Base-by-base conservation (phyloP, 768 basidiomycete genomes). In the Xerocomellus amylosporus region DNA sequence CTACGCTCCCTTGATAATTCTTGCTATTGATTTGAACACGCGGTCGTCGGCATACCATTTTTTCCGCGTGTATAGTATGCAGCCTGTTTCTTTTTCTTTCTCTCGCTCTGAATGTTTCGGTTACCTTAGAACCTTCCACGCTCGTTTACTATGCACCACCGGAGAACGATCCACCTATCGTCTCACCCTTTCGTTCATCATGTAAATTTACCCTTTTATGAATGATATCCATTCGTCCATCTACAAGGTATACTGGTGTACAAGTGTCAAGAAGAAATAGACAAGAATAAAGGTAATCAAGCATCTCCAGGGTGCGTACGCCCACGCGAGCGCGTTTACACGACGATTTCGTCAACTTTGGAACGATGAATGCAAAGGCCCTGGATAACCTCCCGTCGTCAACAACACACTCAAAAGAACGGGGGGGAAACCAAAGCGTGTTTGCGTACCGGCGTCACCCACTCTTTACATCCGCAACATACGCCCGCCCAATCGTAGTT, bases 401-500 rank as follows among this genome's bases (percentile, higher is more conserved):
- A 56, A 8, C 58, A n/a, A 12, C 34, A 22, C 38, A 17, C 5
- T 15, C 12, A 24, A 12, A 7, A 3, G 2, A n/a, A n/a, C n/a
- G n/a, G n/a, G n/a, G n/a, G n/a, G n/a, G n/a, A n/a, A 19, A 37
- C 31, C 13, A 12, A 28, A 15, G 44, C 26, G 26, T 5, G 24
- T 15, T 2, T 5, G 8, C 60, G 24, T 46, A 94, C 93, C 41
- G 94, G 94, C 9, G 86, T 87, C 26, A 96, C 90, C 94, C 94
- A 98, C 64, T 86, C 84, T 62, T 87, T 89, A 66, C 94, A 98
- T 22, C 90, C 88, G 66, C 94, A 96, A 63, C 86, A 83, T 28
- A 91, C 85, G 0, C 96, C 96, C 5, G 94, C 93, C 97, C 97
- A 99, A 67, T 97, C 94, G 62, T 86, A 98, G 68, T 91, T 97